A percentile compares a stretch with the other conserved stretches of the same genome.
These are phyloP conservation scores for Hymenoscyphus fructigenus DNA, from an alignment of 2,329 filamentous ascomycete genomes.

Conservation along the genomic window DNA sequence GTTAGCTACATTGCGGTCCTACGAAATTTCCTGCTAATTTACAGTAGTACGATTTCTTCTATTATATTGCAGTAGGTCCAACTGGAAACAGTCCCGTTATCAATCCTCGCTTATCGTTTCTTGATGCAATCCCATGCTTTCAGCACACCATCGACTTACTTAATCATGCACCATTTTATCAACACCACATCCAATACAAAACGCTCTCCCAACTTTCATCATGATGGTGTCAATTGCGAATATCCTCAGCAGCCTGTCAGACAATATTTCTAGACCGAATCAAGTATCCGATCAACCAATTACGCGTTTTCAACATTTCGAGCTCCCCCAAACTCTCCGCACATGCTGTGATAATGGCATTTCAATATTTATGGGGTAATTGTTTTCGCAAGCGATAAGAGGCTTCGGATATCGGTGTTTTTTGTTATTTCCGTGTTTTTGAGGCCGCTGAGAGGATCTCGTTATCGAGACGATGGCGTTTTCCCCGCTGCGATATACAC, in stretches of 20 bases:
- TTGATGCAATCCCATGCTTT: conserved; percentile 5
- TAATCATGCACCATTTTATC: conserved; percentile 5
- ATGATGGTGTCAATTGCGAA: no score
- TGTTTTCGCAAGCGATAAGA: neutral
- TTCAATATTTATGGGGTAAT: neutral
- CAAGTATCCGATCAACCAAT: neutral
- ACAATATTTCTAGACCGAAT: neutral
- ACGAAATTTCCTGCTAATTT: no score
- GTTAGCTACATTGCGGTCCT: no score
- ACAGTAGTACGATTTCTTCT: no score
- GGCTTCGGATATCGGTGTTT: neutral
- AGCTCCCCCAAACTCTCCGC: neutral
- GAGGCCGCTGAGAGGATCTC: no score
- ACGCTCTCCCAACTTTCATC: neutral
- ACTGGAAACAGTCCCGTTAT: no score
- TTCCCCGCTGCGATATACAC: no score
- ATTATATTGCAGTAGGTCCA: no score
- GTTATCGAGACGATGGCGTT: no score
- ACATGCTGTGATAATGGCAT: neutral
- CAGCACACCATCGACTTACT: conserved; percentile 11
- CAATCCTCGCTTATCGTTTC: no score
- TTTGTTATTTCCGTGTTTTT: no score
- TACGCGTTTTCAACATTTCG: neutral
- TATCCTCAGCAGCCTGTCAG: neutral
- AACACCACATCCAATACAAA: neutral